Conservation (phyloP, 2,329 filamentous ascomycete genomes). For the Alternaria sp. region DNA sequence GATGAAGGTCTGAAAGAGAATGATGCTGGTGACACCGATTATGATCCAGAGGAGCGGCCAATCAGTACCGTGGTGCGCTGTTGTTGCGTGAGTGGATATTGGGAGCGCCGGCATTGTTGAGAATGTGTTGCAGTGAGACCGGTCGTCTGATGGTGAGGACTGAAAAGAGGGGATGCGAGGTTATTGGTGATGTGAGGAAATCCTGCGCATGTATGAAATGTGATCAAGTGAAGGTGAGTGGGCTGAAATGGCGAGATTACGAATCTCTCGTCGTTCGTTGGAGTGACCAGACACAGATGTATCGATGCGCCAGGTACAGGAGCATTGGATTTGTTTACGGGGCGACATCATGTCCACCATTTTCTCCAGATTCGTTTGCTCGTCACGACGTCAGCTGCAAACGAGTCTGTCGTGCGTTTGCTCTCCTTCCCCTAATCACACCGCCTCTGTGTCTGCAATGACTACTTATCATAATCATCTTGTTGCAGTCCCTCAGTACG, state of each 20-base stretch:
- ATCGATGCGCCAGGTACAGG: not conserved
- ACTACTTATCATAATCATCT: too few relatives aligned
- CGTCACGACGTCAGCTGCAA: not conserved
- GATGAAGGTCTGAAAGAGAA: constrained; percentile 8
- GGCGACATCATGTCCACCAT: not conserved
- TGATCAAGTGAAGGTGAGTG: not conserved
- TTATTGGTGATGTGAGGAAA: not conserved
- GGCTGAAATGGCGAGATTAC: not conserved
- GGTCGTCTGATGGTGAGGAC: not conserved
- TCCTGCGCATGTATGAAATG: not conserved
- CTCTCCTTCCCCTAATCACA: not conserved
- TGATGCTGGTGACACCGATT: constrained; percentile 6
- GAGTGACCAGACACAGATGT: not conserved
- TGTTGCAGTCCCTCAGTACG: too few relatives aligned
- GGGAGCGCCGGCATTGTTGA: constrained; percentile 1
- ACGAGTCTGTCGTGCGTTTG: not conserved
- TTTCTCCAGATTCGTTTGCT: not conserved
- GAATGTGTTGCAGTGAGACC: not conserved
- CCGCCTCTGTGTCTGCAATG: too few relatives aligned
- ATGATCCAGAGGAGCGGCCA: constrained; percentile 11
- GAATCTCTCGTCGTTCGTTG: not conserved
- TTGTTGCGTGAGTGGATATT: not conserved
- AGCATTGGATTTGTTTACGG: not conserved
- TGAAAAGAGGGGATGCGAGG: not conserved
- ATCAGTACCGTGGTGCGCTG: constrained; percentile 1